These are phyloP conservation scores for Sclerotinia nivalis DNA, from an alignment of 2,329 filamentous ascomycete genomes.

Conservation along the genomic window DNA sequence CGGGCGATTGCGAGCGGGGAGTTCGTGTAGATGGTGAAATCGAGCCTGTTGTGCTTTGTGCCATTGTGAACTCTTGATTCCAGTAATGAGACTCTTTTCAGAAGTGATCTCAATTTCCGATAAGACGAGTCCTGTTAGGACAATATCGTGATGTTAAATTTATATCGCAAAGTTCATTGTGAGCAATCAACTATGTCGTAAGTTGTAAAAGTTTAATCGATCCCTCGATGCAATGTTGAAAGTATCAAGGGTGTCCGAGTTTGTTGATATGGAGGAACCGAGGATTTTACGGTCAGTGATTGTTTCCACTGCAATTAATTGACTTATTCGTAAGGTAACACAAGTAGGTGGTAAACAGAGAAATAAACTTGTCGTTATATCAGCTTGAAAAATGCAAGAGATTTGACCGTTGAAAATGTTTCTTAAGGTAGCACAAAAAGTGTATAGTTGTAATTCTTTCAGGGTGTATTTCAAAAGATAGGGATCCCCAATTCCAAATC, in stretches of 20 bases:
- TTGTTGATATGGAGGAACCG: not conserved
- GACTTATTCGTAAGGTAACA: not conserved
- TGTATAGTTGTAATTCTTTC: not conserved
- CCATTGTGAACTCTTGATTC: constrained; percentile 31
- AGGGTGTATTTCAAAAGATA: not conserved
- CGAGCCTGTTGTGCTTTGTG: constrained; percentile 40
- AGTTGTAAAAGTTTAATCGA: not conserved
- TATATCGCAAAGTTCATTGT: constrained; percentile 18
- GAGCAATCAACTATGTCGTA: not conserved
- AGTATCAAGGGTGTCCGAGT: constrained; percentile 8
- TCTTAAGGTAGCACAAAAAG: not conserved
- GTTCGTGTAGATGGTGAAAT: constrained; percentile 43
- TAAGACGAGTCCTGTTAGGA: not conserved
- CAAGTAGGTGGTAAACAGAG: not conserved
- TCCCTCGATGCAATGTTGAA: not conserved
- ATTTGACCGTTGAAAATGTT: constrained; percentile 14
- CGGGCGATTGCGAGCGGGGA: constrained; percentile 37
- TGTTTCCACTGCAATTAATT: constrained; percentile 11
- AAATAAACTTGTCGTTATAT: not conserved
- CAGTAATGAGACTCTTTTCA: not conserved
- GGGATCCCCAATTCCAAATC: not conserved
- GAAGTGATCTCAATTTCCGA: constrained; percentile 1
- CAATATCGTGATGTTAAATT: constrained; percentile 5
- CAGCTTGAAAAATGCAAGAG: not conserved
- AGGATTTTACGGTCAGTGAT: not conserved